Evolutionary conservation across 306 rosid species (phyloP).

Genomic region (Prunus dulcis): DNA sequence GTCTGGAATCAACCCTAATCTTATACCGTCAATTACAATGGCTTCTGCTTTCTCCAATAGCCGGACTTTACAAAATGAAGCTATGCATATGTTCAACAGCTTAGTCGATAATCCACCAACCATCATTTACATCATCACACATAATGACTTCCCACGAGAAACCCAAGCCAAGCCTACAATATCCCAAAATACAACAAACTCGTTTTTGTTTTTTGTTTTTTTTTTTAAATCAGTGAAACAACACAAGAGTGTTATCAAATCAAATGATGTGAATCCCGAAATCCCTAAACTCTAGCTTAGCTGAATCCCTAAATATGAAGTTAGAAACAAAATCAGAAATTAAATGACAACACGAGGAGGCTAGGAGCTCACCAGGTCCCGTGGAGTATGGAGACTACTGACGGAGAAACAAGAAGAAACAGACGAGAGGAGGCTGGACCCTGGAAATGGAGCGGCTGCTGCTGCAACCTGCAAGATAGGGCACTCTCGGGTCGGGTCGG

Average conservation of each 20-base stretch:
- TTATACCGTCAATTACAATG: slow-evolving; percentile 51
- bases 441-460: no score
- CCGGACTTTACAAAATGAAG: slow-evolving; percentile 51
- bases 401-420: no score
- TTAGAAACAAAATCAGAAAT: no score
- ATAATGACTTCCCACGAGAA: slow-evolving; percentile 15
- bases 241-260: not conserved
- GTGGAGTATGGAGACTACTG: no score
- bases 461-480: no score
- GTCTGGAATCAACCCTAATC: slow-evolving; percentile 65
- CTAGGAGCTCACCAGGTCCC: no score
- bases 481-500: no score
- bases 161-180: not conserved
- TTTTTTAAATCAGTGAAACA: not conserved
- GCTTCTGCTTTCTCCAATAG: slow-evolving; percentile 54
- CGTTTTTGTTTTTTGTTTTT: not conserved
- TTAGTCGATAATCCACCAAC: slow-evolving; percentile 51
- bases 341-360: no score
- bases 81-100: slow-evolving; percentile 60
- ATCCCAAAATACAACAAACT: not conserved
- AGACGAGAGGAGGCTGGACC: no score
- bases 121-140: slow-evolving; percentile 43
- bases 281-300: no score
- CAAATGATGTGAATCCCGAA: not conserved
- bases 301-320: no score